Conservation (phyloP, 805 yeast species). For the Cyberlindnera xishuangbannaensis region DNA sequence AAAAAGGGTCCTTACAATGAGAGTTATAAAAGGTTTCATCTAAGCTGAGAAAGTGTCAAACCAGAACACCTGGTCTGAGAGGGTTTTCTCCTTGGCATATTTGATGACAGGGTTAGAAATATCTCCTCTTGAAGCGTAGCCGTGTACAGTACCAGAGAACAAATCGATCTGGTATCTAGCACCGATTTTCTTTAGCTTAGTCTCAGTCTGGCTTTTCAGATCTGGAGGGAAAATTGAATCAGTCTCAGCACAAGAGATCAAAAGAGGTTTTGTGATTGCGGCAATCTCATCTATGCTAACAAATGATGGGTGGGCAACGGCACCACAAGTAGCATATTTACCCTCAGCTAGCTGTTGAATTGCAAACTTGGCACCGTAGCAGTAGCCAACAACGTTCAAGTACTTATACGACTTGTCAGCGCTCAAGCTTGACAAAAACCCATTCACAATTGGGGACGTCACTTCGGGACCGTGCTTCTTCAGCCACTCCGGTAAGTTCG, state of each 20-base stretch:
- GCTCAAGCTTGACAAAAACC: slow-evolving; percentile 40
- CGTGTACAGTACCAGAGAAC: slow-evolving; percentile 64
- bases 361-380: slow-evolving; percentile 77
- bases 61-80: slow-evolving; percentile 33
- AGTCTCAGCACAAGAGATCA: slow-evolving; percentile 69
- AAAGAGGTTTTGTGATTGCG: slow-evolving; percentile 44
- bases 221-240: slow-evolving; percentile 63
- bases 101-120: slow-evolving; percentile 40
- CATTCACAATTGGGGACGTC: slow-evolving; percentile 42
- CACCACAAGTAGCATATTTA: slow-evolving; percentile 48
- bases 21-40: not conserved
- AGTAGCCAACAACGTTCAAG: slow-evolving; percentile 65
- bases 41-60: slow-evolving; percentile 9
- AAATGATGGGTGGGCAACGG: slow-evolving; percentile 81
- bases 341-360: slow-evolving; percentile 43
- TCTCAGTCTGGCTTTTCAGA: slow-evolving; percentile 56
- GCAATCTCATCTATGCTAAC: slow-evolving; percentile 60
- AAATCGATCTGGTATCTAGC: slow-evolving; percentile 56
- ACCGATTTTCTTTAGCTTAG: slow-evolving; percentile 44
- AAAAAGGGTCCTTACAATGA: no score
- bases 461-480: slow-evolving; percentile 43
- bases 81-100: slow-evolving; percentile 65
- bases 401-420: slow-evolving; percentile 39
- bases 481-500: slow-evolving; percentile 42
- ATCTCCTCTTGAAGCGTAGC: slow-evolving; percentile 80